These are phyloP conservation scores for Elongisporangium anandrum DNA, from an alignment of 352 stramenopile species.

Conservation along the genomic window DNA sequence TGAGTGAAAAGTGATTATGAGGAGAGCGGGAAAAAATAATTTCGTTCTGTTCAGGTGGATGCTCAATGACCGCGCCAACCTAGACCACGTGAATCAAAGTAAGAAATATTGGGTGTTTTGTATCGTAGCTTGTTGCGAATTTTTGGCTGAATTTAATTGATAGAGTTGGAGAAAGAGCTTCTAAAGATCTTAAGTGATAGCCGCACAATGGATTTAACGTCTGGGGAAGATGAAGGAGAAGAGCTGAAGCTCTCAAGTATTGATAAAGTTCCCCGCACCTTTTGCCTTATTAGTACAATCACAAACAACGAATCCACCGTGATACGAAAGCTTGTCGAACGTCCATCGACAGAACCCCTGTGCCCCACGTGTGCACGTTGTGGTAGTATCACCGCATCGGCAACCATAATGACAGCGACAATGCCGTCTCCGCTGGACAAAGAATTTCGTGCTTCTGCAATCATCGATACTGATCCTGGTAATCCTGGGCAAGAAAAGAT, in stretches of 20 bases:
- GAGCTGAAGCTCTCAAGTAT: neutral
- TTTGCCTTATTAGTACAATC: neutral
- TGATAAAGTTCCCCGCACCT: no score
- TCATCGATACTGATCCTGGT: neutral
- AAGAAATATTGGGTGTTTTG: neutral
- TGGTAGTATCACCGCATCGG: neutral
- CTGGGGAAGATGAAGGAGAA: neutral
- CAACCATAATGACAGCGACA: neutral
- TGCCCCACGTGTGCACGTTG: neutral
- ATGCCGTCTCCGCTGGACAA: neutral
- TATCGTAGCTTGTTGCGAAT: neutral
- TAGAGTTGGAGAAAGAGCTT: constrained; percentile 24
- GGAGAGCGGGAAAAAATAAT: neutral
- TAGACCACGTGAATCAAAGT: constrained; percentile 22
- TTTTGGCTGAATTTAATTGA: neutral
- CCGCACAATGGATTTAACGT: neutral
- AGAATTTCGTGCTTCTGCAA: neutral
- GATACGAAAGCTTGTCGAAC: neutral
- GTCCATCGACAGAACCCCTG: neutral
- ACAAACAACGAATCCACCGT: neutral
- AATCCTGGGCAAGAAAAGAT: neutral
- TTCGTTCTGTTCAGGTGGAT: constrained; percentile 15
- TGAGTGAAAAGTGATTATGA: constrained; percentile 2
- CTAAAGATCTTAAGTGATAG: constrained; percentile 8
- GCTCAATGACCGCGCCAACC: constrained; percentile 14